Evolutionary conservation across 2,329 filamentous ascomycete species (phyloP), one percentile per base, ranked within the genome.

Genomic region (Pseudogymnoascus destructans): DNA sequence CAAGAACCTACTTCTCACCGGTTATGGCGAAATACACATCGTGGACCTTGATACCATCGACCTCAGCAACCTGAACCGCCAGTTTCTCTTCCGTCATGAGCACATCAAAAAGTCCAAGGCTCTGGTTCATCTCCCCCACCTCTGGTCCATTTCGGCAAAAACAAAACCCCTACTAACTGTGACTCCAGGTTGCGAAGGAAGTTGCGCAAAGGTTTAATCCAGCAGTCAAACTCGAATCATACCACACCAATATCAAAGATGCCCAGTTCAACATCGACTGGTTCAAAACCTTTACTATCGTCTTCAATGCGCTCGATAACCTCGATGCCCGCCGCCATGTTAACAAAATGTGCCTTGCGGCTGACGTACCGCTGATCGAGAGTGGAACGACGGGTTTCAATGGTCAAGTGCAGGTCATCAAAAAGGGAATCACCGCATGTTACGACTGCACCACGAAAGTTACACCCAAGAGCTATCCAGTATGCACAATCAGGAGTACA

Each of bases 21-120:
- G 92, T 64, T 98, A 95, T 66, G 89, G 89, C 64, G 87, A 95
- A 73, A 84, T 97, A 56, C 88, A 95, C 71, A 85, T 97, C 49
- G 89, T 98, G 65, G 93, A 98, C 72, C 86, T 98, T 61, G 93
- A 98, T 71, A 98, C 93, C 1, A 97, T 98, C 73, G 93, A 98
- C 70, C 79, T 98, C 19, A 95, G 90, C 74, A 98, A 98, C 70
- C 79, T 98, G 56, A 98, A 98, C 67, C 87, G 93, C 58, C 93
- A 98, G 71, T 98, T 98, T 68, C 83, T 98, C 54, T 98, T 98
- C 72, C 82, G 91, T 61, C 86, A 92, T 67, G 91, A 97, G 70
- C 93, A 98, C 69, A 97, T 98, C 73, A 97, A 96, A 73, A 95
- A 95, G 71, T 83, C 92, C 1, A 98, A 98, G 70, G 91, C 93